phyloP scores from a whole-genome alignment of 108 stramenopile species.

The Cafeteria roenbergensis region DNA sequence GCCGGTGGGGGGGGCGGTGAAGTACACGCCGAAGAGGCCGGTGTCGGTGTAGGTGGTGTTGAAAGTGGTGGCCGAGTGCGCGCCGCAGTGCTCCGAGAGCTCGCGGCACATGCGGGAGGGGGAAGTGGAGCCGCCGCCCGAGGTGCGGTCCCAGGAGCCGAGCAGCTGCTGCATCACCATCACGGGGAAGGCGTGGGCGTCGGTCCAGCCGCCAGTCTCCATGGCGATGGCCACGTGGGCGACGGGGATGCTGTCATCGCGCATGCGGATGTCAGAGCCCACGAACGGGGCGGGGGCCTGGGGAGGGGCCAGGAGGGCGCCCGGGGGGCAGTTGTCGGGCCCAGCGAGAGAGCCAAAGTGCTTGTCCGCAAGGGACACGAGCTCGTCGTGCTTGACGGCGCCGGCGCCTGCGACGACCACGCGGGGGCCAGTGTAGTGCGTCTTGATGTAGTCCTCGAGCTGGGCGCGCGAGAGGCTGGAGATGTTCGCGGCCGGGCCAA shows the following conservation, averaged over 20 bases:
- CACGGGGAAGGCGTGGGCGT: conserved; percentile 86
- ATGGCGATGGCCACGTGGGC: conserved; percentile 90
- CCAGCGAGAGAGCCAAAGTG: conserved; percentile 78
- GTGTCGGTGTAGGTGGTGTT: conserved; percentile 99
- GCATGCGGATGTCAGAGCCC: conserved; percentile 77
- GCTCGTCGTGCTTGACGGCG: conserved; percentile 69
- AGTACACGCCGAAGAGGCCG: conserved; percentile 93
- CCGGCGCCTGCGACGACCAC: conserved; percentile 97
- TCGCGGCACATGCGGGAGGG: conserved; percentile 74
- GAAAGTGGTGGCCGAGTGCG: conserved; percentile 80
- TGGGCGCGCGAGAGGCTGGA: conserved; percentile 60
- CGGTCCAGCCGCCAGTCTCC: conserved; percentile 88
- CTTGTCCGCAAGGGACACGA: conserved; percentile 68
- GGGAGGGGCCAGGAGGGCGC: conserved; percentile 48
- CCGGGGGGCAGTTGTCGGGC: conserved; percentile 44
- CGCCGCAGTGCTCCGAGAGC: conserved; percentile 68
- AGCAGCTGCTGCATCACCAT: conserved; percentile 94
- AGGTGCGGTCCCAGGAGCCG: conserved; percentile 79
- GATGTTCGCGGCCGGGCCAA: conserved; percentile 88
- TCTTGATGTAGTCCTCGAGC: conserved; percentile 71
- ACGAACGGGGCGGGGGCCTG: conserved; percentile 83
- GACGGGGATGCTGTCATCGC: conserved; percentile 56
- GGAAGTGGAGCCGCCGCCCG: conserved; percentile 66
- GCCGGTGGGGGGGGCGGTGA: conserved; percentile 74
- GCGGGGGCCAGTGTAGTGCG: conserved; percentile 92